Conservation (phyloP, 179 eudicot genomes). For the Beta macrorhiza region DNA sequence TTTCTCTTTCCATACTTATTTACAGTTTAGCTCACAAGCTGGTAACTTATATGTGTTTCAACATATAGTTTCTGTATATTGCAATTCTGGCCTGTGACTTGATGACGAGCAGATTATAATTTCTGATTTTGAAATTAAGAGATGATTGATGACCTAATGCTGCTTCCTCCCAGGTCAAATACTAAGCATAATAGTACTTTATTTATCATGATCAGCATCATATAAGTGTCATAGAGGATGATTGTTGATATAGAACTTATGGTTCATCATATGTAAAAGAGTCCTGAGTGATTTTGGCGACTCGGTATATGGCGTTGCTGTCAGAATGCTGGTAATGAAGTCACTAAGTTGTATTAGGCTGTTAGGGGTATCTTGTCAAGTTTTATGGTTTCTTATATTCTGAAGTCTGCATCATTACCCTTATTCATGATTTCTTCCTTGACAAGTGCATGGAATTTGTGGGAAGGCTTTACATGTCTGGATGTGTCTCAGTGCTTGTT, state of each 20-base stretch:
- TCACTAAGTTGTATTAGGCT: neutral
- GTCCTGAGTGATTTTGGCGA: neutral
- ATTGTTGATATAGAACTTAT: neutral
- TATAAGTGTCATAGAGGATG: neutral
- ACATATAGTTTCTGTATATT: neutral
- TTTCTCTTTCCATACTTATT: neutral
- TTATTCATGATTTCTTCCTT: constrained; percentile 38
- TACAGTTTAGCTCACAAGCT: neutral
- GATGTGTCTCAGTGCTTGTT: constrained; percentile 85
- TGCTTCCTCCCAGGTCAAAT: neutral
- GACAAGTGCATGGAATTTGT: constrained; percentile 59
- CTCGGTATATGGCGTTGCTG: neutral
- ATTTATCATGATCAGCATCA: neutral
- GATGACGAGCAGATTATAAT: neutral
- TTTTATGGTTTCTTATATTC: constrained; percentile 2
- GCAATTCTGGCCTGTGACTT: neutral
- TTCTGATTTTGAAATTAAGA: neutral
- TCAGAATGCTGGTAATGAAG: constrained; percentile 6
- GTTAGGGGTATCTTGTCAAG: neutral
- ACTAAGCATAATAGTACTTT: neutral
- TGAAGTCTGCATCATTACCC: neutral
- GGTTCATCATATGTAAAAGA: neutral
- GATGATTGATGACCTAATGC: neutral
- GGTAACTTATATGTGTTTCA: neutral
- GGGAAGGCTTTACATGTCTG: constrained; percentile 95